Evolutionary conservation across 495 filamentous ascomycete species (phyloP).

Genomic region (Penicillium ochrochloron): DNA sequence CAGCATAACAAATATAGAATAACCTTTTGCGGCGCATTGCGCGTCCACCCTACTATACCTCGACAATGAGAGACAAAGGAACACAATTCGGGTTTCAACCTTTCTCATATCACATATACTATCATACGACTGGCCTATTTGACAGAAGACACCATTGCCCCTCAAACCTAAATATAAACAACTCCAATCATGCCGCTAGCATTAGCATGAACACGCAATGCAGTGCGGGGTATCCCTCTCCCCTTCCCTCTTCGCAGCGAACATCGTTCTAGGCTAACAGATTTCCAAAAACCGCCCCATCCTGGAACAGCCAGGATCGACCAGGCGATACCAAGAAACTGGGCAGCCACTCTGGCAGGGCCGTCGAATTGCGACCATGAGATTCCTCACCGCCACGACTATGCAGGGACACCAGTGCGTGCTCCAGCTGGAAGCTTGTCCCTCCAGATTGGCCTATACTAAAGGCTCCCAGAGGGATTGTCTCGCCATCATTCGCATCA

Average conservation of each 20-base stretch:
- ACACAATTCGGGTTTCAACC: neutral
- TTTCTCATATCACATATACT: neutral
- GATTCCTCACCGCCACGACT: slow-evolving; percentile 9
- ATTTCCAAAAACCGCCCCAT: slow-evolving; percentile 16
- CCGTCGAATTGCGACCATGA: neutral
- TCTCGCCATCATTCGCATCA: neutral
- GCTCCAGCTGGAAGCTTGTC: slow-evolving; percentile 19
- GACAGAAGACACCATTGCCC: neutral
- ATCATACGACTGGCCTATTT: neutral
- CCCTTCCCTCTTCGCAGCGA: neutral
- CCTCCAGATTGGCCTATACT: neutral
- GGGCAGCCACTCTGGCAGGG: slow-evolving; percentile 25
- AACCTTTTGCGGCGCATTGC: neutral
- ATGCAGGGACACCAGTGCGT: slow-evolving; percentile 23
- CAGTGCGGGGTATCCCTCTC: neutral
- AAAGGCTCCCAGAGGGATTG: neutral
- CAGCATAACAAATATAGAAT: neutral
- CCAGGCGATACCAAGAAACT: slow-evolving; percentile 20
- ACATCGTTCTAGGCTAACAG: slow-evolving; percentile 11
- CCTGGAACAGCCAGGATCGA: slow-evolving; percentile 25
- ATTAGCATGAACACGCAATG: slow-evolving; percentile 2
- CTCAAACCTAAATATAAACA: slow-evolving; percentile 2
- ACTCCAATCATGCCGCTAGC: neutral
- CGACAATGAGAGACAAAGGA: neutral
- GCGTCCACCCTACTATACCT: neutral